These are phyloP conservation scores for Trichosporon faecale DNA, from an alignment of 1,284 basidiomycete genomes.

Conservation along the genomic window DNA sequence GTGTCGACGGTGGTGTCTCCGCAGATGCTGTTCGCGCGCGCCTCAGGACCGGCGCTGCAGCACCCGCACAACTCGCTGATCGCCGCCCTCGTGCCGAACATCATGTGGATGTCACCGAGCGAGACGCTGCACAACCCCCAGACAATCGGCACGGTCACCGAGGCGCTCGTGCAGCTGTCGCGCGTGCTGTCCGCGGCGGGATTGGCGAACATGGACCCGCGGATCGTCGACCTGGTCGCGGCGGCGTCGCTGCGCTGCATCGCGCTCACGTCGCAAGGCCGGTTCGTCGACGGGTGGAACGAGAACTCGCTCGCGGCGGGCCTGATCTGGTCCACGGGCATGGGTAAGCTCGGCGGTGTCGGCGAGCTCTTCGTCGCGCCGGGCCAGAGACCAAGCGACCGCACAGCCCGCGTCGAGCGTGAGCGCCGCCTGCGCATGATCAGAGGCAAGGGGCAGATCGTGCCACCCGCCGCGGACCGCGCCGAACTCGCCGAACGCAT, in stretches of 20 bases:
- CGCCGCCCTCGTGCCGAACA: conserved; percentile 34
- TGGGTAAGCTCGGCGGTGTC: conserved; percentile 37
- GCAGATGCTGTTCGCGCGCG: conserved; percentile 27
- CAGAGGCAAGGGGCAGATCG: conserved; percentile 31
- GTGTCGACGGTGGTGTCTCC: conserved; percentile 31
- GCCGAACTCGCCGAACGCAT: conserved; percentile 40
- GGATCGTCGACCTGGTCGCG: conserved; percentile 41
- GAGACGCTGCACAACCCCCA: conserved; percentile 11
- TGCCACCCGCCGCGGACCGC: conserved; percentile 23
- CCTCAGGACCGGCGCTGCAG: conserved; percentile 24
- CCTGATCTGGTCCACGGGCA: conserved; percentile 34
- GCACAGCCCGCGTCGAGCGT: conserved; percentile 21
- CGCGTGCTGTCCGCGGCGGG: conserved; percentile 28
- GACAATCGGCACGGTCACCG: conserved; percentile 9
- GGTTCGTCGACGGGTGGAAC: conserved; percentile 44
- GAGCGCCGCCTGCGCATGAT: conserved; percentile 28
- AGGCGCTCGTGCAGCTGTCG: conserved; percentile 22
- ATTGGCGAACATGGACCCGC: conserved; percentile 32
- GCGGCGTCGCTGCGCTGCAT: conserved; percentile 32
- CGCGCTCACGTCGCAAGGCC: conserved; percentile 28
- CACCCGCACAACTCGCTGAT: conserved; percentile 39
- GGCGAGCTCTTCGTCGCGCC: conserved; percentile 29
- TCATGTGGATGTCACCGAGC: conserved; percentile 25
- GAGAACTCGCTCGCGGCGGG: conserved; percentile 29
- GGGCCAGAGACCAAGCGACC: conserved; percentile 8